Conservation (phyloP, 2,329 filamentous ascomycete species). For the Ophiostoma piceae region DNA sequence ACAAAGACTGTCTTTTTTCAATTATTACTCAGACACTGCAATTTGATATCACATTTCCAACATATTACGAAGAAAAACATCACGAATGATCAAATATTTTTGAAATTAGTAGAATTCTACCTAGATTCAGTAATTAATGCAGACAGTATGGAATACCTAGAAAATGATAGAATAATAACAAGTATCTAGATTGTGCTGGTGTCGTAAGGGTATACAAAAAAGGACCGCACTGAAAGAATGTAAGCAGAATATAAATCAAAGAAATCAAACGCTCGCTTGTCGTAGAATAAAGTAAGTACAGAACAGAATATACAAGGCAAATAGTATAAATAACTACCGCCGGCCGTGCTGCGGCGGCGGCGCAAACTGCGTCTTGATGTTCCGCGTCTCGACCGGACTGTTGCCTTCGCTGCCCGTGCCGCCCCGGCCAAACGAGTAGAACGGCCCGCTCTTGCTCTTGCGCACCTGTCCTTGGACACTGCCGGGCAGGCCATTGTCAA, state of each 20-base stretch:
- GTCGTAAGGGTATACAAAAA: background rate
- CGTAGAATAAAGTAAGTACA: background rate
- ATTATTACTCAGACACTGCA: too few species aligned
- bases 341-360: background rate
- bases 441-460: slow-evolving; percentile 7
- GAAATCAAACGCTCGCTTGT: too few species aligned
- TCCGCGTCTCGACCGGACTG: slow-evolving; percentile 8
- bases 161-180: too few species aligned
- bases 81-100: too few species aligned
- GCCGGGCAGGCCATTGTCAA: background rate
- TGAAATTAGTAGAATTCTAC: too few species aligned
- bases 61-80: too few species aligned
- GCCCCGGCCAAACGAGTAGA: background rate
- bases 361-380: background rate
- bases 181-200: background rate
- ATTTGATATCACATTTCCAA: too few species aligned
- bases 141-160: too few species aligned
- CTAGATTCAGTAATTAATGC: too few species aligned
- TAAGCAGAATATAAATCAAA: too few species aligned
- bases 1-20: too few species aligned
- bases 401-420: background rate
- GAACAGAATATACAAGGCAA: background rate
- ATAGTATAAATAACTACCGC: background rate
- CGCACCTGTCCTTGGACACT: slow-evolving; percentile 1
- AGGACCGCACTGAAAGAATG: background rate